Evolutionary conservation across 2,329 filamentous ascomycete species (phyloP).

Genomic region (Bipolaris bicolor): DNA sequence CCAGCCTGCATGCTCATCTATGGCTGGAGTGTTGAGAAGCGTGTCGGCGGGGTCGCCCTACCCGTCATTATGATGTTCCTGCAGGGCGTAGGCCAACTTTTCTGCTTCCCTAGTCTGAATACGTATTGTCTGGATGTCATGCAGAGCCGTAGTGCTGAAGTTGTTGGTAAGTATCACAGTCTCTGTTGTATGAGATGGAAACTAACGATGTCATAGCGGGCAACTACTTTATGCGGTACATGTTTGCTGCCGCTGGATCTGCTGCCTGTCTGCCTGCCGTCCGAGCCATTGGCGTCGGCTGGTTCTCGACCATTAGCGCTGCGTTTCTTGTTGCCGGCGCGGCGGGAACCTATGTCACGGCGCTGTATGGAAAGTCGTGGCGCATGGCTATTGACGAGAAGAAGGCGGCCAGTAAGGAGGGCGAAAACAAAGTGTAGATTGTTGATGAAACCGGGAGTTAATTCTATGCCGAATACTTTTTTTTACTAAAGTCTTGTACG

Average conservation of each 20-base stretch:
- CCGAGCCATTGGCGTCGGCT: conserved; percentile 77
- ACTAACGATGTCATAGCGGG: conserved; percentile 57
- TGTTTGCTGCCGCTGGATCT: conserved; percentile 73
- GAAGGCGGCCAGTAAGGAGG: conserved; percentile 50
- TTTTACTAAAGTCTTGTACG: too few relatives aligned
- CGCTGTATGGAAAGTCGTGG: conserved; percentile 60
- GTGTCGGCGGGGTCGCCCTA: conserved; percentile 62
- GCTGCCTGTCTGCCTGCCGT: conserved; percentile 76
- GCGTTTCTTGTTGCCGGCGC: conserved; percentile 60
- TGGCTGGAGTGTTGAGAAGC: conserved; percentile 67
- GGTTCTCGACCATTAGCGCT: conserved; percentile 76
- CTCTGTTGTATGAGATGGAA: neutral
- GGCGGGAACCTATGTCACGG: conserved; percentile 55
- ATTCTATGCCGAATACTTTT: too few relatives aligned
- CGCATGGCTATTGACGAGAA: conserved; percentile 60
- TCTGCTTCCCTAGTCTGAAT: conserved; percentile 77
- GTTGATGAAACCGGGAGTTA: too few relatives aligned
- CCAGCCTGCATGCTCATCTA: conserved; percentile 71
- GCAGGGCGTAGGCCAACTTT: conserved; percentile 75
- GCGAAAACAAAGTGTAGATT: conserved; percentile 30
- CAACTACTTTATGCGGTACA: conserved; percentile 79
- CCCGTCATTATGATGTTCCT: conserved; percentile 76
- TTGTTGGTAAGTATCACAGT: conserved; percentile 57
- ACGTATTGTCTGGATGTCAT: conserved; percentile 86
- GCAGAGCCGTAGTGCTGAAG: conserved; percentile 72